These are phyloP conservation scores for Bipolaris gigantea DNA, from an alignment of 2,329 filamentous ascomycete genomes.

Conservation along the genomic window DNA sequence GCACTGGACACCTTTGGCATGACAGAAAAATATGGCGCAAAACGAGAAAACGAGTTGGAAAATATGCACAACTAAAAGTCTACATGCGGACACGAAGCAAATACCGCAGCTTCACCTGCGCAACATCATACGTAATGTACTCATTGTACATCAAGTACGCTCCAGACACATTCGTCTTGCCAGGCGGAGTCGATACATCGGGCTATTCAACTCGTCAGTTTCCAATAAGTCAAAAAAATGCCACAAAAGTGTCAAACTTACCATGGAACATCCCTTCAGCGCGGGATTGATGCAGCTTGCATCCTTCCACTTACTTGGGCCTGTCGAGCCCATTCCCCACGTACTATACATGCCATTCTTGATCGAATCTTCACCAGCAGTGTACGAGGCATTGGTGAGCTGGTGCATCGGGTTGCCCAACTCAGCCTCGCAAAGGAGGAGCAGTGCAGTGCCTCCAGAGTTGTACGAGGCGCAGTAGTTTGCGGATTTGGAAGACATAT, in stretches of 20 bases:
- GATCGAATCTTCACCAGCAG: slow-evolving; percentile 66
- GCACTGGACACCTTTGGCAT: not conserved
- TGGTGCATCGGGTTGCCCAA: slow-evolving; percentile 74
- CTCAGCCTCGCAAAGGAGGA: slow-evolving; percentile 83
- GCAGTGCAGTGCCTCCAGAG: slow-evolving; percentile 70
- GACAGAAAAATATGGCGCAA: not conserved
- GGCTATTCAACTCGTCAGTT: slow-evolving; percentile 24
- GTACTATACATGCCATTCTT: slow-evolving; percentile 65
- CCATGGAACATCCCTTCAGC: slow-evolving; percentile 71
- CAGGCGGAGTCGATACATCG: slow-evolving; percentile 46
- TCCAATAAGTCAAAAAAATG: not conserved
- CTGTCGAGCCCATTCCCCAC: slow-evolving; percentile 67
- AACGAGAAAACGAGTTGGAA: not conserved
- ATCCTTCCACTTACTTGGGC: slow-evolving; percentile 75
- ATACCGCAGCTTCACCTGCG: slow-evolving; percentile 71
- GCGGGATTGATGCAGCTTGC: slow-evolving; percentile 65
- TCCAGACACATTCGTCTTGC: slow-evolving; percentile 50
- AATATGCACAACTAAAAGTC: not conserved
- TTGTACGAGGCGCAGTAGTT: slow-evolving; percentile 68
- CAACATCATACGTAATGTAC: slow-evolving; percentile 71
- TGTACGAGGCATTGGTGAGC: slow-evolving; percentile 60
- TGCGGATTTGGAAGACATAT: slow-evolving; percentile 78
- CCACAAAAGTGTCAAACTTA: slow-evolving; percentile 44
- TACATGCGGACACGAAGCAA: slow-evolving; percentile 60
- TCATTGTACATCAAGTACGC: slow-evolving; percentile 69